Evolutionary conservation across 2,329 filamentous ascomycete genomes (phyloP).

Genomic region (Saccharata proteae): DNA sequence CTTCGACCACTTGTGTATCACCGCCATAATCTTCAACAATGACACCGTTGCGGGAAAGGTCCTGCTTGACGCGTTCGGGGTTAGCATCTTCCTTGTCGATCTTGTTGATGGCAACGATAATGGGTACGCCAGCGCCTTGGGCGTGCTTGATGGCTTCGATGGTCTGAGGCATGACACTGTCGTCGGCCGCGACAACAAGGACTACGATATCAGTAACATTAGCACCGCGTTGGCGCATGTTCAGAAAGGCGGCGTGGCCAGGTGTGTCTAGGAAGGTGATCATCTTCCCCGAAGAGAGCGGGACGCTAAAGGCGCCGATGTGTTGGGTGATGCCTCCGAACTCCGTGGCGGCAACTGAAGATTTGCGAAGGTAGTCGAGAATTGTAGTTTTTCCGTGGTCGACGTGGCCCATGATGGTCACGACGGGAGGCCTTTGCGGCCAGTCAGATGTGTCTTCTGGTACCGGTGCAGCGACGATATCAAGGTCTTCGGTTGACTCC

Average conservation of each 20-base stretch:
- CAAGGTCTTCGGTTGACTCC: conserved; percentile 51
- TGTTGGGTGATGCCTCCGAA: conserved; percentile 97
- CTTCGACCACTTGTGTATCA: conserved; percentile 80
- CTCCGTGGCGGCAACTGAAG: conserved; percentile 79
- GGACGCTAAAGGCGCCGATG: conserved; percentile 92
- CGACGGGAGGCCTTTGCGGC: conserved; percentile 73
- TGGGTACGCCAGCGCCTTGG: conserved; percentile 72
- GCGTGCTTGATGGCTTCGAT: conserved; percentile 94
- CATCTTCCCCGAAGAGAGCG: conserved; percentile 65
- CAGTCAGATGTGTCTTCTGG: conserved; percentile 53
- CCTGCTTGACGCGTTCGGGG: conserved; percentile 73
- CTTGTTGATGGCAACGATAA: conserved; percentile 97
- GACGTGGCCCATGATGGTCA: conserved; percentile 99
- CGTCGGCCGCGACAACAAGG: conserved; percentile 88
- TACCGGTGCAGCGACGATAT: conserved; percentile 55
- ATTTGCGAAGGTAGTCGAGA: conserved; percentile 84
- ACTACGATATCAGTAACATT: conserved; percentile 96
- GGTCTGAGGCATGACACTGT: conserved; percentile 95
- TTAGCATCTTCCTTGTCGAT: conserved; percentile 79
- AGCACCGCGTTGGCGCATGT: conserved; percentile 90
- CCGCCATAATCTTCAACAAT: conserved; percentile 93
- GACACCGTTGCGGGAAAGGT: conserved; percentile 70
- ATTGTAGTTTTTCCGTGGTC: conserved; percentile 98
- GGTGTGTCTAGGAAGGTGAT: conserved; percentile 97
- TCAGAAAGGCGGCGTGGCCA: conserved; percentile 87